phyloP scores from a whole-genome alignment of 192 early-diverging fungal genomes.

The Entomortierella parvispora region DNA sequence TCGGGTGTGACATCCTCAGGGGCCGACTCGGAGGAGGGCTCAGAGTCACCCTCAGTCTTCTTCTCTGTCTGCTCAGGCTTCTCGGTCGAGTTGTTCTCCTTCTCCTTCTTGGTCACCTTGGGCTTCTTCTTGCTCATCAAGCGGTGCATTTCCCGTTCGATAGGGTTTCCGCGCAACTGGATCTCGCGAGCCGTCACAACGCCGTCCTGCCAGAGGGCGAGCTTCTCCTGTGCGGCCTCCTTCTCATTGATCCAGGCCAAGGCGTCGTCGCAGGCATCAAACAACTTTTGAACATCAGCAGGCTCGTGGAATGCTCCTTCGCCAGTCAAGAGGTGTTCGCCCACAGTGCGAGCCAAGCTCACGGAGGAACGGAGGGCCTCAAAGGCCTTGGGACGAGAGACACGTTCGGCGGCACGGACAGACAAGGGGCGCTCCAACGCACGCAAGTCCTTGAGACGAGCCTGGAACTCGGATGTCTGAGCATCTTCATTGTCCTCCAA shows the following conservation, averaged over 20 bases:
- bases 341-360: constrained; percentile 46
- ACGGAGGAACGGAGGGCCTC: constrained; percentile 40
- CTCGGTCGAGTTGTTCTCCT: constrained; percentile 31
- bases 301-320: constrained; percentile 65
- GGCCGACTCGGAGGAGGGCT: no score
- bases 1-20: neutral
- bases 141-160: constrained; percentile 64
- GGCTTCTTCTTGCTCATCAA: constrained; percentile 70
- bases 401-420: constrained; percentile 57
- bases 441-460: constrained; percentile 57
- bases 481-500: constrained; percentile 82
- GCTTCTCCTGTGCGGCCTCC: constrained; percentile 65
- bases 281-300: constrained; percentile 63
- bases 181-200: constrained; percentile 69
- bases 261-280: constrained; percentile 61
- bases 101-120: constrained; percentile 58
- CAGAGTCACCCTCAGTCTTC: neutral
- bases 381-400: constrained; percentile 59
- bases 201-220: constrained; percentile 69
- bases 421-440: constrained; percentile 59
- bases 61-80: constrained; percentile 36
- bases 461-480: constrained; percentile 69
- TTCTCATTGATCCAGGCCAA: constrained; percentile 75
- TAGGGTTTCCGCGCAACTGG: constrained; percentile 54
- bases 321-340: constrained; percentile 61